Evolutionary conservation across 148 eudicot genomes (phyloP).

Genomic region (Dysphania ambrosioides): DNA sequence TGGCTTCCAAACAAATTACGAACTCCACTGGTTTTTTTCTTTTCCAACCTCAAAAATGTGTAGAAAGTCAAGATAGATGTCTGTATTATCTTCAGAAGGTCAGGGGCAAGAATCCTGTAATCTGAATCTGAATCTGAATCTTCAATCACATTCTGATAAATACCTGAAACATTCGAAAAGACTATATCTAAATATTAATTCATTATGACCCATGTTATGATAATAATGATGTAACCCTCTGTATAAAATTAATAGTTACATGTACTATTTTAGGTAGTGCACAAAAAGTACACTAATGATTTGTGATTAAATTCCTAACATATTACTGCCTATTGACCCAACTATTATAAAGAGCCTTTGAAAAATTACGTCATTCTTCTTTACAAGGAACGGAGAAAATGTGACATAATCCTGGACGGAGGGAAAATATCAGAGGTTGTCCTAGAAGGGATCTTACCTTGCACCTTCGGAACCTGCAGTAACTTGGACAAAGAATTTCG

Average conservation of each 20-base stretch:
- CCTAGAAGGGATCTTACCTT: constrained; percentile 40
- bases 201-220: neutral
- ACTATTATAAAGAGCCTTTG: neutral
- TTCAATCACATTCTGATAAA: constrained; percentile 34
- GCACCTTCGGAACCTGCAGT: constrained; percentile 81
- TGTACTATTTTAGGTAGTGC: too few species aligned
- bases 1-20: constrained; percentile 69
- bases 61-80: constrained; percentile 70
- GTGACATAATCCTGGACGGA: neutral
- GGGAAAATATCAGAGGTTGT: neutral
- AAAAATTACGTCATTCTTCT: neutral
- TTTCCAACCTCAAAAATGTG: constrained; percentile 72
- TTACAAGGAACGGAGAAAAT: neutral
- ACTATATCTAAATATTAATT: neutral
- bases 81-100: constrained; percentile 59
- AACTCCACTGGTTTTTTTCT: constrained; percentile 61
- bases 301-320: neutral
- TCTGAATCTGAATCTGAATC: constrained; percentile 60
- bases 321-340: neutral
- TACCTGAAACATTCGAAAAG: constrained; percentile 36
- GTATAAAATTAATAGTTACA: too few species aligned
- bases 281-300: too few species aligned
- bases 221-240: neutral
- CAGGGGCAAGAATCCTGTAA: constrained; percentile 56
- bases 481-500: constrained; percentile 68